Evolutionary conservation across 768 basidiomycete species (phyloP).

Genomic region (Tylopilus sp.): DNA sequence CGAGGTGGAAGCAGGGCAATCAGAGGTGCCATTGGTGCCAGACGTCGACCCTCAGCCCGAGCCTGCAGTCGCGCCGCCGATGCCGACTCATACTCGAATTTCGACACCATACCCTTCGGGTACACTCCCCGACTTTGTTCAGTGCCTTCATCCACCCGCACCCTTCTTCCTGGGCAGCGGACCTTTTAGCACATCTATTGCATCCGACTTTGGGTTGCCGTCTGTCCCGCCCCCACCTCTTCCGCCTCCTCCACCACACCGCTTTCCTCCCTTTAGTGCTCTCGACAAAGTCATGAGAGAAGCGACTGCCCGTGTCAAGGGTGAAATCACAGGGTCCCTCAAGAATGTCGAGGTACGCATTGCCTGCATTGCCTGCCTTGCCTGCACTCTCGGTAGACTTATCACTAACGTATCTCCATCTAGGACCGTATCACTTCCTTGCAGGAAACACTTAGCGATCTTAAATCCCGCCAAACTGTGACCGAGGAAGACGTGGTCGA

Average conservation of each 20-base stretch:
- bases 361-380: neutral
- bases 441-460: conserved; percentile 17
- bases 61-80: neutral
- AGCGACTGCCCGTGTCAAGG: conserved; percentile 15
- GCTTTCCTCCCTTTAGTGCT: conserved; percentile 12
- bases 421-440: conserved; percentile 25
- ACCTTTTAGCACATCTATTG: conserved; percentile 20
- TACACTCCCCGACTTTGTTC: conserved; percentile 13
- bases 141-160: conserved; percentile 17
- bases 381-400: neutral
- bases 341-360: conserved; percentile 21
- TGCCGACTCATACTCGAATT: conserved; percentile 11
- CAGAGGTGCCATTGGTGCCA: conserved; percentile 5
- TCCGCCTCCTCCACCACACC: conserved; percentile 4
- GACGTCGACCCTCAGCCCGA: conserved; percentile 6
- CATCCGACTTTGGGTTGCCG: conserved; percentile 16
- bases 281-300: conserved; percentile 18
- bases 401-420: neutral
- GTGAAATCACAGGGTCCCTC: conserved; percentile 22
- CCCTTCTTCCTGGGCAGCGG: conserved; percentile 17
- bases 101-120: conserved; percentile 7
- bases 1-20: conserved; percentile 10
- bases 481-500: conserved; percentile 31
- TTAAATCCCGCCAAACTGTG: conserved; percentile 23
- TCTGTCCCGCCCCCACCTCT: conserved; percentile 12